A percentile compares a stretch with the other conserved stretches of the same genome.
Conservation (phyloP, 2,329 filamentous ascomycete genomes). For the Pyrenophora graminea region DNA sequence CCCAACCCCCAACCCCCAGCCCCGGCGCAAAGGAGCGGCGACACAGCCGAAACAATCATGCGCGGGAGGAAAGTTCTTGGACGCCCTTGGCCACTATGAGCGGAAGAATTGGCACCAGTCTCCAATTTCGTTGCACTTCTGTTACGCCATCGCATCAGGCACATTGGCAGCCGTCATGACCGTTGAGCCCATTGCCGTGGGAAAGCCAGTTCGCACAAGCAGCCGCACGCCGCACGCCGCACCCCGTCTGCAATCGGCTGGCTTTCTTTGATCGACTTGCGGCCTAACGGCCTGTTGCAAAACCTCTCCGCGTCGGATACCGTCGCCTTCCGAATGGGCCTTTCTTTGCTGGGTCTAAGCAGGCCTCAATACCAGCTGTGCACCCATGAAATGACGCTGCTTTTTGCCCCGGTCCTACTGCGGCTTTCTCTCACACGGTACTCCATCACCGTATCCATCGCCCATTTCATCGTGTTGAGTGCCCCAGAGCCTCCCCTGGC, state of each 20-base stretch:
- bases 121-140: conserved; percentile 1
- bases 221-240: too few species aligned
- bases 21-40: background rate
- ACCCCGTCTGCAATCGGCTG: background rate
- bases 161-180: background rate
- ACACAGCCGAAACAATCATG: conserved; percentile 7
- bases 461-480: background rate
- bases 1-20: too few species aligned
- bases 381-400: too few species aligned
- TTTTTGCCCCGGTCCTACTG: too few species aligned
- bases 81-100: conserved; percentile 3
- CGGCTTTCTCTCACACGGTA: too few species aligned
- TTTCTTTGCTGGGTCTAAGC: too few species aligned
- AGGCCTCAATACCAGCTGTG: too few species aligned
- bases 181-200: too few species aligned
- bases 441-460: background rate
- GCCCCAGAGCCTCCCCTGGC: background rate
- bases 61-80: conserved; percentile 4
- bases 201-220: too few species aligned
- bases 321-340: too few species aligned
- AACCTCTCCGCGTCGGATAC: too few species aligned
- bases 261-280: background rate
- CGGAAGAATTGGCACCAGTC: conserved; percentile 8
- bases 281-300: conserved; percentile 1
- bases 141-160: background rate